These are phyloP conservation scores for Neolentinus lepideus DNA, from an alignment of 1,284 basidiomycete genomes.

Conservation along the genomic window DNA sequence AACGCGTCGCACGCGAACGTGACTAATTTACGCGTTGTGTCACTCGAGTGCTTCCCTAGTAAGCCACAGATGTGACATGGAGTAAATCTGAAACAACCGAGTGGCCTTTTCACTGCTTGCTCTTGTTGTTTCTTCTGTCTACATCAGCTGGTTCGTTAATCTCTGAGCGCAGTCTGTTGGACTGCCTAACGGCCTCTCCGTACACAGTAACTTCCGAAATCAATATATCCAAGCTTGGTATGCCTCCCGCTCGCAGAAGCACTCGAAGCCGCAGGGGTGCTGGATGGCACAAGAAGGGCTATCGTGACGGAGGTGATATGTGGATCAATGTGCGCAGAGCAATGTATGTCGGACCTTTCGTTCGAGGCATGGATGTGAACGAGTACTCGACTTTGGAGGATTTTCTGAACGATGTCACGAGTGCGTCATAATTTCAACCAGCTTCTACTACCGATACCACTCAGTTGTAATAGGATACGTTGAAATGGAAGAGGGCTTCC, in stretches of 20 bases:
- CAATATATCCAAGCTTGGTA: background rate
- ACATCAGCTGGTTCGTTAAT: no score
- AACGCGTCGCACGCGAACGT: no score
- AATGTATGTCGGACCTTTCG: background rate
- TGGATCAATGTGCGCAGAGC: background rate
- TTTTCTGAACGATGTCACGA: background rate
- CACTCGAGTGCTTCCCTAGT: no score
- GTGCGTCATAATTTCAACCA: background rate
- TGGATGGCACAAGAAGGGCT: constrained; percentile 1
- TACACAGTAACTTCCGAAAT: no score
- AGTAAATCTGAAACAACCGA: no score
- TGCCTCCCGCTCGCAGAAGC: background rate
- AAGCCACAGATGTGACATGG: no score
- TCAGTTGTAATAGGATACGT: background rate
- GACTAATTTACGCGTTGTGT: no score
- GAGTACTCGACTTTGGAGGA: background rate
- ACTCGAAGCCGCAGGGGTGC: background rate
- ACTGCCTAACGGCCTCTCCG: no score
- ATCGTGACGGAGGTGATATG: background rate
- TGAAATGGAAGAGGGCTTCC: background rate
- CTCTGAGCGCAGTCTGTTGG: no score
- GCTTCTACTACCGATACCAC: background rate
- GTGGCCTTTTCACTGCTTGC: no score
- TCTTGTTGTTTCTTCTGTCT: no score
- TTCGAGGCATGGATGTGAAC: background rate